phyloP scores from a whole-genome alignment of 257 asterid species.

The Przewalskia tangutica region DNA sequence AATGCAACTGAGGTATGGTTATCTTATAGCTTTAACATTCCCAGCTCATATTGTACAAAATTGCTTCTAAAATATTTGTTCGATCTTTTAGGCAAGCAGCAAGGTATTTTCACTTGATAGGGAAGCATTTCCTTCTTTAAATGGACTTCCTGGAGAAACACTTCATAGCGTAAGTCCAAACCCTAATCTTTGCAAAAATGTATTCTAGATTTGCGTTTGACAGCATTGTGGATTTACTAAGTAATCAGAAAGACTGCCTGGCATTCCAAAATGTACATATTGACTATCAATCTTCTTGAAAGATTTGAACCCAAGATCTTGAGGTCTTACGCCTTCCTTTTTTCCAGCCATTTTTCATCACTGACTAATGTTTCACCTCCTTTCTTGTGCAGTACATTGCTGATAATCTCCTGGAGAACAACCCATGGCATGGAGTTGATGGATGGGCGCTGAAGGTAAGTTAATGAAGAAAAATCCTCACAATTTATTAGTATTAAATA shows the following conservation, averaged over 20 bases:
- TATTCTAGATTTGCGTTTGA: not conserved
- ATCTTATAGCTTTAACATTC: not conserved
- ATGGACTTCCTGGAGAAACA: conserved; percentile 83
- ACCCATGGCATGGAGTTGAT: conserved; percentile 79
- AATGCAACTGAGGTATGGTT: conserved; percentile 88
- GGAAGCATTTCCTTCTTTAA: conserved; percentile 81
- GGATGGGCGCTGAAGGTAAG: conserved; percentile 82
- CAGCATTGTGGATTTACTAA: not conserved
- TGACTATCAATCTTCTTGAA: not conserved
- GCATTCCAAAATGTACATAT: not conserved
- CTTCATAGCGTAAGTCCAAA: conserved; percentile 66
- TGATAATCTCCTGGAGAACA: conserved; percentile 58
- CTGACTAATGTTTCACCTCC: not conserved
- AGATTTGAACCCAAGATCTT: not conserved
- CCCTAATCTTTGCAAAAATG: not conserved
- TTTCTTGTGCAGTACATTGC: conserved; percentile 61
- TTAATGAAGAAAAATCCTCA: not conserved
- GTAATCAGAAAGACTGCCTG: not conserved
- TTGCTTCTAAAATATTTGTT: conserved; percentile 3
- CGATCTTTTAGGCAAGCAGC: conserved; percentile 55
- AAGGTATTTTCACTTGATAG: conserved; percentile 87
- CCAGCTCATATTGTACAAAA: not conserved
- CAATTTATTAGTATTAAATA: not conserved
- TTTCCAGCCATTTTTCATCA: not conserved
- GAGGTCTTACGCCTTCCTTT: not conserved